Evolutionary conservation across 768 basidiomycete genomes (phyloP).

Genomic region (Paxillus involutus): DNA sequence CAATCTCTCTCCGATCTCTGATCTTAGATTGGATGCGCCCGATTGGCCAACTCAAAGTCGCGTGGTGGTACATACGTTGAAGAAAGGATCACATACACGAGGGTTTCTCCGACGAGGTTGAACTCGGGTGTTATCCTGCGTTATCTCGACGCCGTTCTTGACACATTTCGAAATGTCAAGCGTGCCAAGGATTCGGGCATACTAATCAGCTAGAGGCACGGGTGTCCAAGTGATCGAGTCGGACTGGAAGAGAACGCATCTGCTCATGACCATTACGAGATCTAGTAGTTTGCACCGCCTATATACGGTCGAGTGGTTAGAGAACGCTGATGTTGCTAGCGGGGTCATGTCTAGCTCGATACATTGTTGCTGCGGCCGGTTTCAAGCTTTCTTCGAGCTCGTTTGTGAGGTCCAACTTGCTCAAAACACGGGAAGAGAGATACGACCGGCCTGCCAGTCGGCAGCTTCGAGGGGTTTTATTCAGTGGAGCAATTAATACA

Average conservation of each 20-base stretch:
- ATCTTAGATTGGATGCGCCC: too few species aligned
- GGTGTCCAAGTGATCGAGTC: too few species aligned
- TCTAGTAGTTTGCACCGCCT: constrained; percentile 30
- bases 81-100: constrained; percentile 3
- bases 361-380: constrained; percentile 13
- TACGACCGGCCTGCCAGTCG: constrained; percentile 11
- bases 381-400: constrained; percentile 17
- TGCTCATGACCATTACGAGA: not conserved
- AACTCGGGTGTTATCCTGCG: constrained; percentile 43
- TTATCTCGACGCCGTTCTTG: too few species aligned
- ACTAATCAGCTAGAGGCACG: constrained; percentile 23
- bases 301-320: not conserved
- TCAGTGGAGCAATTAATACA: too few species aligned
- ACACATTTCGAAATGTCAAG: constrained; percentile 47
- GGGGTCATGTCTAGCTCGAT: too few species aligned
- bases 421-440: constrained; percentile 10
- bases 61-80: too few species aligned
- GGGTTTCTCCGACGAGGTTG: constrained; percentile 21
- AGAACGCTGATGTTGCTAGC: not conserved
- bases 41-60: too few species aligned
- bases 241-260: too few species aligned
- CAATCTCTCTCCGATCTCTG: too few species aligned
- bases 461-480: too few species aligned
- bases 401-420: constrained; percentile 4
- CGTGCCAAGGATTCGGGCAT: constrained; percentile 38